Base-by-base conservation (phyloP, 306 rosid species). In the Prunus padus region DNA sequence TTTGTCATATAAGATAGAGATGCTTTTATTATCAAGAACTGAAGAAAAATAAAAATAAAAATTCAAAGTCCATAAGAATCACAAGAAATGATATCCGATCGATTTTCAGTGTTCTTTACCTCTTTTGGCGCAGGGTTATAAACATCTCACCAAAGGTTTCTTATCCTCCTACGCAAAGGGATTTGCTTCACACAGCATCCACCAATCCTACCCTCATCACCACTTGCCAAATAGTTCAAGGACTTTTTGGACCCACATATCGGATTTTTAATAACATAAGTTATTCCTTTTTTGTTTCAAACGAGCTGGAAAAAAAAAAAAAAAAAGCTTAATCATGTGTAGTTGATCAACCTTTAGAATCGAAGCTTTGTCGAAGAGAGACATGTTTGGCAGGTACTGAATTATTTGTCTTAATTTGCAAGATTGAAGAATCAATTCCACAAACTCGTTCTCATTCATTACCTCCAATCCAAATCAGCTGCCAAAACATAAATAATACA, bases 121-220 rank as follows among this genome's bases (percentile, higher is more conserved):
- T n/a, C 10, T 42, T 66, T 22, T 44, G 71, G 52, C 71, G n/a
- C 23, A 46, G 42, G 56, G 40, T 46, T 46, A 47, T 18, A 67
- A 46, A 67, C 56, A 67, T 45, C 23, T 18, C 59, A 68, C 59
- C 16, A 25, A 9, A 47, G 12, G 12, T 56, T 23, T 46, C 12
- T 68, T 55, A 4, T 37, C 42, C 19, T 18, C 49, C 8, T 25
- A 16, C 8, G 30, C 56, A 15, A 46, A 14, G 18, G 4, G 57
- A 46, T 67, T 67, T 69, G 5, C 2, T 42, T 16, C 18, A 2
- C 61, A 26, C 11, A 9, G 73, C 73, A 14, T 47, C 45, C 60
- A 69, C 60, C 60, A 25, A 23, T 69, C 19, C 61, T 22, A 50
- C 26, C 33, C 15, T 18, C 61, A 50, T 26, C 73, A 69, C 72